phyloP scores from a whole-genome alignment of 2,329 filamentous ascomycete genomes.

The Ophiostoma quercus region DNA sequence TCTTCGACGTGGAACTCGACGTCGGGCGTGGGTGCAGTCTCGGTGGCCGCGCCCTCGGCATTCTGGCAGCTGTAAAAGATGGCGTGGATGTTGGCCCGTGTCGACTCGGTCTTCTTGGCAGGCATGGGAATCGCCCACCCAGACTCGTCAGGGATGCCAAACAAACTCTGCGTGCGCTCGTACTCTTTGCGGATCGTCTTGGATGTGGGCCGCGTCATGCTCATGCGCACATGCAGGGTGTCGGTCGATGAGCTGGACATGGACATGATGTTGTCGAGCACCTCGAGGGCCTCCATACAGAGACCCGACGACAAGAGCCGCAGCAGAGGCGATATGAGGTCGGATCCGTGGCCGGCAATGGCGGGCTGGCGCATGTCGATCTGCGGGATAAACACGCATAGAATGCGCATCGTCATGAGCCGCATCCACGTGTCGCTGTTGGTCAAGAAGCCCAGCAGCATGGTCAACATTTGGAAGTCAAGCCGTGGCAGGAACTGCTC shows the following conservation, averaged over 20 bases:
- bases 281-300: conserved; percentile 84
- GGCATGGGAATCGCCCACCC: conserved; percentile 96
- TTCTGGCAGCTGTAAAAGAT: conserved; percentile 91
- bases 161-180: conserved; percentile 86
- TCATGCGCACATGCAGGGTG: conserved; percentile 93
- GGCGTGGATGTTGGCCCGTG: conserved; percentile 86
- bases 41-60: conserved; percentile 28
- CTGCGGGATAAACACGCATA: conserved; percentile 77
- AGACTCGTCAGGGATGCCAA: conserved; percentile 91
- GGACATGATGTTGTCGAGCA: conserved; percentile 91
- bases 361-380: conserved; percentile 91
- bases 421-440: conserved; percentile 89
- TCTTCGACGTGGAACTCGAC: conserved; percentile 92
- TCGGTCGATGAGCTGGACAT: conserved; percentile 91
- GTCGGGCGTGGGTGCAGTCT: conserved; percentile 69
- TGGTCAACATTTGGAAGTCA: conserved; percentile 81
- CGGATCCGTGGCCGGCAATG: conserved; percentile 83
- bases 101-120: conserved; percentile 79
- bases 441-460: conserved; percentile 84
- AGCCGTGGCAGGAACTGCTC: conserved; percentile 72
- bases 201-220: conserved; percentile 86
- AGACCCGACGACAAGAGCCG: conserved; percentile 87
- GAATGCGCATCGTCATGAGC: conserved; percentile 83
- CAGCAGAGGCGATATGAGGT: conserved; percentile 88
- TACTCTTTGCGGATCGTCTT: conserved; percentile 88